phyloP scores from a whole-genome alignment of 768 basidiomycete species.

The Sporobolomyces pararoseus region DNA sequence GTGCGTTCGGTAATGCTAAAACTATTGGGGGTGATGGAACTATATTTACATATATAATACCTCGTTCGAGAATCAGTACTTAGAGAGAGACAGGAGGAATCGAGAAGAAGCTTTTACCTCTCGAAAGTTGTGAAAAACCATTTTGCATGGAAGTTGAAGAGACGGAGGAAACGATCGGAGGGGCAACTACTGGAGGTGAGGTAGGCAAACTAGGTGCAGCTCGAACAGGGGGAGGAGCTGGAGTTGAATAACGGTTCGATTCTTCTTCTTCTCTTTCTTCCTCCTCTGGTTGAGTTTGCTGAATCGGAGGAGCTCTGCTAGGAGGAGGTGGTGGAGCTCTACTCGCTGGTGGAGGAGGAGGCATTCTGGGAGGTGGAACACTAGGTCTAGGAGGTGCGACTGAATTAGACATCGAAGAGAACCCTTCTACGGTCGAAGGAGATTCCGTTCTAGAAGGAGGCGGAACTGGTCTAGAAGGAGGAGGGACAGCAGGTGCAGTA shows the following conservation, averaged over 20 bases:
- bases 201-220: too few species aligned
- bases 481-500: background rate
- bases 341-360: background rate
- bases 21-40: slow-evolving; percentile 25
- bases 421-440: background rate
- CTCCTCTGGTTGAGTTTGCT: too few species aligned
- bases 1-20: slow-evolving; percentile 38
- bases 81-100: background rate
- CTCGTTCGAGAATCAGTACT: background rate
- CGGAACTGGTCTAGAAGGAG: background rate
- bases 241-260: too few species aligned
- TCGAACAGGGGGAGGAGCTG: background rate
- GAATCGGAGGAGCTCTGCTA: slow-evolving; percentile 1
- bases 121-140: too few species aligned
- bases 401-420: slow-evolving; percentile 4
- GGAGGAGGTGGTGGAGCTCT: background rate
- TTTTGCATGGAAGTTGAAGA: background rate
- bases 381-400: background rate
- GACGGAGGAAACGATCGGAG: background rate
- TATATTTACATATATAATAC: background rate
- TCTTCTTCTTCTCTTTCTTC: too few species aligned
- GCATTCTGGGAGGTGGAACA: background rate
- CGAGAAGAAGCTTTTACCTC: too few species aligned
- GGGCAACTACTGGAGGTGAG: slow-evolving; percentile 2
- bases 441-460: background rate